Percentiles rank a stretch among this genome's conserved stretches.
These are phyloP conservation scores for Ramichloridium luteum DNA, from an alignment of 2,329 filamentous ascomycete genomes.

Conservation along the genomic window DNA sequence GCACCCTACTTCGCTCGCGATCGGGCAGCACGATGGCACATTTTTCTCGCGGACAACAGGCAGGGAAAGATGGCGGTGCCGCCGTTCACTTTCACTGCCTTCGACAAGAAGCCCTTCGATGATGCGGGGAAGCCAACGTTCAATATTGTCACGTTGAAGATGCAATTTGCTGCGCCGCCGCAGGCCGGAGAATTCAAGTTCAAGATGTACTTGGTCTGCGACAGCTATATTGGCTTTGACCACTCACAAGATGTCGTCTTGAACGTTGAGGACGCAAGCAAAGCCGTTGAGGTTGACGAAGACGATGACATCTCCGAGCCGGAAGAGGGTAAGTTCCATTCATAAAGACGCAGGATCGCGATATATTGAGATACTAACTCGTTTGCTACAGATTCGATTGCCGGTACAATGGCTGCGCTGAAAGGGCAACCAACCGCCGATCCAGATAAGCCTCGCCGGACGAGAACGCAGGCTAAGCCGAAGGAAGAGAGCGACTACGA, in stretches of 20 bases:
- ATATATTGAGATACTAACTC: constrained; percentile 9
- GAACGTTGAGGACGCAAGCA: constrained; percentile 76
- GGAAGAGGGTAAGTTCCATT: constrained; percentile 69
- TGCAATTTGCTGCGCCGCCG: constrained; percentile 89
- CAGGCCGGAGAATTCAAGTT: constrained; percentile 90
- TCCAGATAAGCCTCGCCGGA: constrained; percentile 12
- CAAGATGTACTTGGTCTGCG: constrained; percentile 83
- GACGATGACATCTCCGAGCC: constrained; percentile 95
- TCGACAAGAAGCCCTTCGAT: constrained; percentile 79
- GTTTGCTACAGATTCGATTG: constrained; percentile 23
- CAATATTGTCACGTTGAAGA: constrained; percentile 90
- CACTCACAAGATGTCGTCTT: constrained; percentile 83
- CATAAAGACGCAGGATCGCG: background rate
- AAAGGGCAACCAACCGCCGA: constrained; percentile 23
- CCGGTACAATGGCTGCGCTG: constrained; percentile 27
- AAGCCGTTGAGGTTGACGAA: constrained; percentile 58
- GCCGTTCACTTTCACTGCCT: constrained; percentile 86
- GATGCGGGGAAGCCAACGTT: constrained; percentile 72
- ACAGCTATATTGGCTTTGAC: constrained; percentile 91
- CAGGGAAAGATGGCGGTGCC: constrained; percentile 93
- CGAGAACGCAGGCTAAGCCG: constrained; percentile 10
- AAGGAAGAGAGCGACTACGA: constrained; percentile 27
- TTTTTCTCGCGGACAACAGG: constrained; percentile 89
- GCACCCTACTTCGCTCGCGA: constrained; percentile 86
- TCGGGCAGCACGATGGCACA: constrained; percentile 80